Evolutionary conservation across 108 stramenopile genomes (phyloP), one percentile per base, ranked within the genome.

Genomic region (Stephanodiscus triporus): DNA sequence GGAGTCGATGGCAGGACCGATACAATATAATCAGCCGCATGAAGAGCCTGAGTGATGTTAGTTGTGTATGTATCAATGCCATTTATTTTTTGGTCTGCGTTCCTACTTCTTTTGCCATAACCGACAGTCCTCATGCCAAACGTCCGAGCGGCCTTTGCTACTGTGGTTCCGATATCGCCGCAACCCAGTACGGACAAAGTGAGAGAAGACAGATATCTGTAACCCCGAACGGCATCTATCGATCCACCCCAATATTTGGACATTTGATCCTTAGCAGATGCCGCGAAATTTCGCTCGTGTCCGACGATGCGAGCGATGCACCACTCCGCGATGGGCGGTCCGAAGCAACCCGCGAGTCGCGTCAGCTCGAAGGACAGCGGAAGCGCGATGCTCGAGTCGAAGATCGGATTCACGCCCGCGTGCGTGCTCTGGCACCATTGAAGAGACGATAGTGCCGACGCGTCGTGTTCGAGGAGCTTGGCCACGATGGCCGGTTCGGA

Each of bases 241-340:
- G 86, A 84, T 40, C 78, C 81, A 17, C 70, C 84, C 84, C 86
- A 85, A 5, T 47, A 30, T 57, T 72, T 71, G 16, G 69, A 17
- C 22, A 2, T 0, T 74, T 87, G 86, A 76, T 87, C 84, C 0
- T 55, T 19, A 3, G 42, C 47, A 9, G 77, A 66, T 20, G 70
- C 56, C 22, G 58, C 59, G 70, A 87, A 87, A n/a, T 47, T 51
- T 20, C 86, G 73, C 49, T 87, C 86, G 50, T 85, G 81, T 37
- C 29, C 77, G 75, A 87, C 83, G 9, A 87, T 87, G 11, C 84
- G 77, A 8, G 78, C 86, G 27, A 87, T 40, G 26, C 64, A 79
- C 84, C 84, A 87, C 60, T 87, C 86, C 6, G 86, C 84, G 24
- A 87, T 87, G 3, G 84, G 84, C 2, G 77, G 76, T 26, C 86